Evolutionary conservation across 192 early-diverging fungal species (phyloP).

Genomic region (Chytriomyces confervae): DNA sequence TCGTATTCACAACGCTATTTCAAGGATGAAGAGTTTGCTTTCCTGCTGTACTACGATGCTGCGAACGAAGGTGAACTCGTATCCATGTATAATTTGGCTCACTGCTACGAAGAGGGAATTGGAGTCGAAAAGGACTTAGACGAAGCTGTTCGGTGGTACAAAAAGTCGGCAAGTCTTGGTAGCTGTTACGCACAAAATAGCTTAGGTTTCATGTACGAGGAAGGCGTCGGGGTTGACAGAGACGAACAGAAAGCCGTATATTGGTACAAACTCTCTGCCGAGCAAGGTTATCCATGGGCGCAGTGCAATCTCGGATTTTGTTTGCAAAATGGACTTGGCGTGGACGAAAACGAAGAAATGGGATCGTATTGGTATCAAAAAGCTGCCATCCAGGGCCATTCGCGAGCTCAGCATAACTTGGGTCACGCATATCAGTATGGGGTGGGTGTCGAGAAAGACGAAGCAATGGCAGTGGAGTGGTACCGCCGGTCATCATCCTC

Average conservation of each 20-base stretch:
- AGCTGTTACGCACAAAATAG: slow-evolving; percentile 72
- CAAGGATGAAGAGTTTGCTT: slow-evolving; percentile 63
- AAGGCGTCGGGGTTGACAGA: slow-evolving; percentile 73
- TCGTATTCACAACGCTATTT: no score
- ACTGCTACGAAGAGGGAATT: slow-evolving; percentile 65
- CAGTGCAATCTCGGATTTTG: slow-evolving; percentile 85
- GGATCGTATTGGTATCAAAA: slow-evolving; percentile 60
- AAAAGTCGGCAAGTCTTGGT: slow-evolving; percentile 62
- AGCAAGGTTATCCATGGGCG: slow-evolving; percentile 73
- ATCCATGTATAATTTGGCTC: slow-evolving; percentile 67
- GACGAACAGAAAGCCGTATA: slow-evolving; percentile 50
- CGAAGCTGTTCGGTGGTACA: slow-evolving; percentile 61
- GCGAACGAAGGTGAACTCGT: slow-evolving; percentile 54
- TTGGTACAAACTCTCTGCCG: slow-evolving; percentile 77
- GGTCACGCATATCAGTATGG: slow-evolving; percentile 89
- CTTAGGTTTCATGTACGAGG: slow-evolving; percentile 83
- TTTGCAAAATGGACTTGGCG: slow-evolving; percentile 74
- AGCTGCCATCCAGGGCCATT: slow-evolving; percentile 60
- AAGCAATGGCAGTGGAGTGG: slow-evolving; percentile 71
- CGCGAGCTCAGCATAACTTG: slow-evolving; percentile 73
- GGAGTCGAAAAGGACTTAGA: slow-evolving; percentile 44
- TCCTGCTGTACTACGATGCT: slow-evolving; percentile 60
- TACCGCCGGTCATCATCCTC: slow-evolving; percentile 64
- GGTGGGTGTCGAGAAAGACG: slow-evolving; percentile 74
- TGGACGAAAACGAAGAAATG: slow-evolving; percentile 48